phyloP scores from a whole-genome alignment of 208 protist species.

The Wallacemonas rigidus region DNA sequence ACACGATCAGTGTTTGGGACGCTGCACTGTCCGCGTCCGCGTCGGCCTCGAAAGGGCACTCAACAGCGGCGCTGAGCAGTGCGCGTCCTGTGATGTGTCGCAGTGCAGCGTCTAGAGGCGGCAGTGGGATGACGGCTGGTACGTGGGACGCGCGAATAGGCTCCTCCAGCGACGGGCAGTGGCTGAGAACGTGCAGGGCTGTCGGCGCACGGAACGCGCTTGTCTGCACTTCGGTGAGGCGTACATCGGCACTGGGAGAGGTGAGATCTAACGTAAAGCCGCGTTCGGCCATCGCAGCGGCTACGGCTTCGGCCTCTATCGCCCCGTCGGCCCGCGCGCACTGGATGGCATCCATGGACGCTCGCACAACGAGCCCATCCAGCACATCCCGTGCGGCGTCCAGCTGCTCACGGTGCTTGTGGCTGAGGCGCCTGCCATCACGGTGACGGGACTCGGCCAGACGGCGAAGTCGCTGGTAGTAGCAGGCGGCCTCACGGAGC shows the following conservation, averaged over 20 bases:
- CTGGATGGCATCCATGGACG: conserved; percentile 13
- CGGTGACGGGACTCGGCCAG: conserved; percentile 5
- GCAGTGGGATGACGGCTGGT: conserved; percentile 3
- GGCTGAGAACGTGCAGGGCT: conserved; percentile 10
- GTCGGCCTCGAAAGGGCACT: not conserved
- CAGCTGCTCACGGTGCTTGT: not conserved
- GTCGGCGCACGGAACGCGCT: conserved; percentile 1
- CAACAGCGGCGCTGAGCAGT: not conserved
- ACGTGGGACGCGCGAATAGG: conserved; percentile 1
- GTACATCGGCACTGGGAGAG: not conserved
- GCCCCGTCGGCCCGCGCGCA: conserved; percentile 3
- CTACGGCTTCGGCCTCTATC: not conserved
- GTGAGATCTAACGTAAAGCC: not conserved
- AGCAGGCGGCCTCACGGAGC: not conserved
- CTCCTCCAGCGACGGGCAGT: not conserved
- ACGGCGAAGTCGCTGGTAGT: conserved; percentile 12
- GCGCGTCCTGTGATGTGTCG: not conserved
- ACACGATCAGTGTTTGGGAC: too few relatives aligned
- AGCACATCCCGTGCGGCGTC: not conserved
- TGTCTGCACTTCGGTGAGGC: not conserved
- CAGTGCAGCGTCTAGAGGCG: not conserved
- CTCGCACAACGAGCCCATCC: conserved; percentile 4
- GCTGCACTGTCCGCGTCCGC: too few relatives aligned
- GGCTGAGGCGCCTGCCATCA: not conserved
- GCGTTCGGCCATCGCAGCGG: not conserved